Percentiles rank a stretch among this genome's conserved stretches.
These are phyloP conservation scores for Rugonectria rugulosa DNA, from an alignment of 2,329 filamentous ascomycete genomes.

Conservation along the genomic window DNA sequence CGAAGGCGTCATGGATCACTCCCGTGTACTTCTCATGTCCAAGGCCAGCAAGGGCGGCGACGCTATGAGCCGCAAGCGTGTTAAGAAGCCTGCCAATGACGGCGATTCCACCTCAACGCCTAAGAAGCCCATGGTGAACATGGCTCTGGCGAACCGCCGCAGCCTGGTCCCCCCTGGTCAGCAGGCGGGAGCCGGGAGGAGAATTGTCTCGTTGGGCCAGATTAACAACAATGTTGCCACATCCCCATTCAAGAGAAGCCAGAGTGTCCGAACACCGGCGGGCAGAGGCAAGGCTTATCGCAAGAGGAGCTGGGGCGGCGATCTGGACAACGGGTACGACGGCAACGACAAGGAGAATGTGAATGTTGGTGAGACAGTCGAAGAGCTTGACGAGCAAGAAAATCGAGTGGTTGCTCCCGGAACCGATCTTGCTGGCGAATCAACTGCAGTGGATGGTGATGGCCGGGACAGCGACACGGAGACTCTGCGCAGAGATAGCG, in stretches of 20 bases:
- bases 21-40: slow-evolving; percentile 84
- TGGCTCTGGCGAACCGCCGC: slow-evolving; percentile 61
- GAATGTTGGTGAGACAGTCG: slow-evolving; percentile 67
- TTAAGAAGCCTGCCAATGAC: slow-evolving; percentile 50
- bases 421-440: slow-evolving; percentile 33
- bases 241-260: slow-evolving; percentile 75
- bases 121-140: slow-evolving; percentile 53
- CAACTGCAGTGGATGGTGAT: slow-evolving; percentile 27
- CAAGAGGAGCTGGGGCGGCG: slow-evolving; percentile 75
- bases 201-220: slow-evolving; percentile 90
- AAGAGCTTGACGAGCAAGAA: slow-evolving; percentile 56
- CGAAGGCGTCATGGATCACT: slow-evolving; percentile 96
- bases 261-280: slow-evolving; percentile 74
- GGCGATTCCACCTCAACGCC: slow-evolving; percentile 34
- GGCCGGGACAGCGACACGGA: slow-evolving; percentile 57
- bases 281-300: slow-evolving; percentile 55
- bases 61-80: slow-evolving; percentile 66
- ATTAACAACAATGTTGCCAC: slow-evolving; percentile 78
- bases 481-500: slow-evolving; percentile 57
- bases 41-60: slow-evolving; percentile 64
- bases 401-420: slow-evolving; percentile 29
- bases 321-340: slow-evolving; percentile 56
- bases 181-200: slow-evolving; percentile 67
- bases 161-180: slow-evolving; percentile 55
- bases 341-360: slow-evolving; percentile 71